A percentile compares a stretch with the other conserved stretches of the same genome.
phyloP scores from a whole-genome alignment of 805 yeast genomes.

The Spathaspora arborariae region DNA sequence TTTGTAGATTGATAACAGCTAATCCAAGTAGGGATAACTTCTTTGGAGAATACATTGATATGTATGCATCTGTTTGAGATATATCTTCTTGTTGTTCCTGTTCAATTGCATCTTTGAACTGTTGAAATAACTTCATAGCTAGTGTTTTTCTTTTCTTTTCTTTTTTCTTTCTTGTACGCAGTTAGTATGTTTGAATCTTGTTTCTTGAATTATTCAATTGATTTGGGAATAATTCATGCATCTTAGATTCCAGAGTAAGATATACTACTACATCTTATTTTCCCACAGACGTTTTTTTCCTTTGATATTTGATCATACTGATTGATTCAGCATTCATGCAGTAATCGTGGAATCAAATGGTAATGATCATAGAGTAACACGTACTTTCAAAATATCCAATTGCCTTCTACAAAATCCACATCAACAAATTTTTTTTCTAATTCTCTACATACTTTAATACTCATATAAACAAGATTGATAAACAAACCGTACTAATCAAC shows the following conservation, averaged over 20 bases:
- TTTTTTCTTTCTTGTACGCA: background rate
- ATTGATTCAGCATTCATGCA: constrained; percentile 8
- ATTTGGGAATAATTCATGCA: constrained; percentile 5
- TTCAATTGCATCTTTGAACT: constrained; percentile 28
- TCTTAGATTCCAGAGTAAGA: constrained; percentile 5
- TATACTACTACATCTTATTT: background rate
- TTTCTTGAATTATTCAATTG: constrained; percentile 6
- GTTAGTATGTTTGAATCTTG: constrained; percentile 6
- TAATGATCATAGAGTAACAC: background rate
- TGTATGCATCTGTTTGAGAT: constrained; percentile 27
- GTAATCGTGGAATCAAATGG: constrained; percentile 1
- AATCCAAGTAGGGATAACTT: constrained; percentile 67
- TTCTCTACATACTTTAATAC: background rate
- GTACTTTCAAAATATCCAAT: background rate
- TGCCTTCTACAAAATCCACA: background rate
- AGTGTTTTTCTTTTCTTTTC: background rate
- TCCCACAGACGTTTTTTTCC: constrained; percentile 10
- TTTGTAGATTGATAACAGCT: constrained; percentile 64
- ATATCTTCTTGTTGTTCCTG: constrained; percentile 36
- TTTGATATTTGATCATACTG: constrained; percentile 15
- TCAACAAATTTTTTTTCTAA: background rate
- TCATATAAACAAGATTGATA: background rate
- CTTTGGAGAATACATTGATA: constrained; percentile 48
- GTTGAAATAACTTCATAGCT: constrained; percentile 11
- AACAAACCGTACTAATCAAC: background rate